These are phyloP conservation scores for Setaria italica DNA, from an alignment of 202 grass and related monocot genomes.

Conservation along the genomic window DNA sequence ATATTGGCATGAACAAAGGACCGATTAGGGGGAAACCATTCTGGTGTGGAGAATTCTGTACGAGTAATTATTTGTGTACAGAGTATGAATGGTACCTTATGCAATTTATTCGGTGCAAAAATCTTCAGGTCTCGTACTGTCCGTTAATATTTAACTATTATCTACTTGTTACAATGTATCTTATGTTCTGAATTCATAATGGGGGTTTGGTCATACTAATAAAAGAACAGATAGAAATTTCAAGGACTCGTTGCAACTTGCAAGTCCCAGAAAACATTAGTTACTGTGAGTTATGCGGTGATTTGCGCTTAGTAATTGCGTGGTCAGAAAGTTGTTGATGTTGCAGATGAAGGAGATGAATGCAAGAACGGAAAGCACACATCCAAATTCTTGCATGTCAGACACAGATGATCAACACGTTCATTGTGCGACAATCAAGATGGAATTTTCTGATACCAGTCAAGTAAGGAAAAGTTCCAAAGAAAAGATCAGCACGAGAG, in stretches of 20 bases:
- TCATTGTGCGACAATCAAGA: constrained; percentile 44
- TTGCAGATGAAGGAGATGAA: constrained; percentile 83
- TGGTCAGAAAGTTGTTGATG: constrained; percentile 13
- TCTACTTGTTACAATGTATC: background rate
- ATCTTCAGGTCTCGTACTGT: background rate
- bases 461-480: constrained; percentile 56
- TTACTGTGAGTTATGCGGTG: background rate
- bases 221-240: background rate
- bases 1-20: background rate
- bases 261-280: background rate
- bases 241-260: background rate
- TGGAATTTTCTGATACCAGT: constrained; percentile 54
- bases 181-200: background rate
- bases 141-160: background rate
- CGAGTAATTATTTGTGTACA: background rate
- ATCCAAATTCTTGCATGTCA: constrained; percentile 30
- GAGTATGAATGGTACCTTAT: background rate
- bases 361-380: constrained; percentile 61
- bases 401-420: constrained; percentile 55
- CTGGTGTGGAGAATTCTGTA: background rate
- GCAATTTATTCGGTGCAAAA: background rate
- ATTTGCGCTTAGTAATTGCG: background rate
- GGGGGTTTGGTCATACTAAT: background rate
- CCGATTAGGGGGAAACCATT: background rate
- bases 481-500: constrained; percentile 42